These are phyloP conservation scores for Aspergillus arachidicola DNA, from an alignment of 2,329 filamentous ascomycete species.

Conservation along the genomic window DNA sequence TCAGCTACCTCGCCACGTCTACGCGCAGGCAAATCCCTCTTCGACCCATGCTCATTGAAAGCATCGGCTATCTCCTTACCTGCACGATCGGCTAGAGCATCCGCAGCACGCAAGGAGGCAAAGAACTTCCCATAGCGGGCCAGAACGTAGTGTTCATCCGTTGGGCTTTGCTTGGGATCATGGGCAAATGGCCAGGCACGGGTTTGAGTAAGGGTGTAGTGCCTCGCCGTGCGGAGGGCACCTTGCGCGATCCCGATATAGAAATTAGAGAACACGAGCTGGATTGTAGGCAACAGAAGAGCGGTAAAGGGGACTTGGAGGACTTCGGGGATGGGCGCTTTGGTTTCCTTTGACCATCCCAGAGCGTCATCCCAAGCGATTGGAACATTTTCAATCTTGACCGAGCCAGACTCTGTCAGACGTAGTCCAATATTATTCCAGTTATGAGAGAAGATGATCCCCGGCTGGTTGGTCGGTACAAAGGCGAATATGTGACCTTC, in stretches of 20 bases:
- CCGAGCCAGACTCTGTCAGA: slow-evolving; percentile 65
- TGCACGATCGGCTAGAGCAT: slow-evolving; percentile 60
- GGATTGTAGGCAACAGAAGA: slow-evolving; percentile 65
- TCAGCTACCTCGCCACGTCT: slow-evolving; percentile 64
- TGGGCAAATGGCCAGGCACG: slow-evolving; percentile 67
- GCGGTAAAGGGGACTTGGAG: slow-evolving; percentile 58
- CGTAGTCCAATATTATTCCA: slow-evolving; percentile 68
- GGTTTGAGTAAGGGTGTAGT: slow-evolving; percentile 54
- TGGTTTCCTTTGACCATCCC: slow-evolving; percentile 58
- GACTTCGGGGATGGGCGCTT: slow-evolving; percentile 54
- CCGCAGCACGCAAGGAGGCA: slow-evolving; percentile 63
- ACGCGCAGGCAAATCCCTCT: slow-evolving; percentile 52
- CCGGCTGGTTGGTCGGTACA: slow-evolving; percentile 59
- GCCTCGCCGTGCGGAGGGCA: slow-evolving; percentile 60
- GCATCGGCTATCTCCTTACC: slow-evolving; percentile 53
- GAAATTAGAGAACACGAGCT: slow-evolving; percentile 68
- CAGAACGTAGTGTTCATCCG: slow-evolving; percentile 68
- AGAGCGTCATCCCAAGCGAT: slow-evolving; percentile 64
- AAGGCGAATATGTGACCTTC: slow-evolving; percentile 65
- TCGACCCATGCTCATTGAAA: slow-evolving; percentile 47
- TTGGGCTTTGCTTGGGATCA: slow-evolving; percentile 61
- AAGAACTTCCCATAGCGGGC: slow-evolving; percentile 66
- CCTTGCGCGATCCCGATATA: slow-evolving; percentile 66
- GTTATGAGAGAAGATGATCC: slow-evolving; percentile 58
- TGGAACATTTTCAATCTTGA: slow-evolving; percentile 60